Percentiles rank a stretch among this genome's conserved stretches.
Evolutionary conservation across 129 eudicot genomes (phyloP).

Genomic region (Artemisia tridentata): DNA sequence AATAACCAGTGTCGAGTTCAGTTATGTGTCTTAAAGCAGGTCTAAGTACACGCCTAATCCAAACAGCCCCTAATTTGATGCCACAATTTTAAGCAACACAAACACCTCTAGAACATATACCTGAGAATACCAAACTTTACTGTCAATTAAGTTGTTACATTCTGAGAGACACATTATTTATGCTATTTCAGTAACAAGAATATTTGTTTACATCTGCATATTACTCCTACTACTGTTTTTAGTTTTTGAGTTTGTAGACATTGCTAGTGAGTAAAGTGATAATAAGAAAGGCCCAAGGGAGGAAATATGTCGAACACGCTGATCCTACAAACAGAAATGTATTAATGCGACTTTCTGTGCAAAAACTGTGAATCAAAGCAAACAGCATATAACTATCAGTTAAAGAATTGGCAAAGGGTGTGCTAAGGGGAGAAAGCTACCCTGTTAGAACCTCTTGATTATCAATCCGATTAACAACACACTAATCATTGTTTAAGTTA

Average conservation of each 20-base stretch:
- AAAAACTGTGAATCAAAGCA: background rate
- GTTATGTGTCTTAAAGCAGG: too few species aligned
- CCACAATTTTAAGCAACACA: too few species aligned
- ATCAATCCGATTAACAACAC: too few species aligned
- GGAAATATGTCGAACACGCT: background rate
- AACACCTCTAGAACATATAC: too few species aligned
- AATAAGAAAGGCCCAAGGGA: background rate
- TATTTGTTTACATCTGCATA: background rate
- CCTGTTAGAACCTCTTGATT: too few species aligned
- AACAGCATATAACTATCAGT: background rate
- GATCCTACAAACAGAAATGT: background rate
- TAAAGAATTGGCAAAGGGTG: background rate
- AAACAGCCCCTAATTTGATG: too few species aligned
- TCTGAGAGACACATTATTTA: conserved; percentile 3
- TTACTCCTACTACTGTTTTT: too few species aligned
- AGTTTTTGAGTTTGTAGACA: too few species aligned
- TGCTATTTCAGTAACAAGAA: background rate
- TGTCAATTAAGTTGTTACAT: conserved; percentile 1
- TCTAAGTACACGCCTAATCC: too few species aligned
- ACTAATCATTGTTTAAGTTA: too few species aligned
- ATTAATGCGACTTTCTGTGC: background rate
- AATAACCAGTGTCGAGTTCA: too few species aligned
- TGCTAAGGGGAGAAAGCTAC: background rate
- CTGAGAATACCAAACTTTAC: conserved; percentile 37
- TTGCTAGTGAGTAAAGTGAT: background rate